phyloP scores from a whole-genome alignment of 768 basidiomycete species.

The Lentinula sp. region DNA sequence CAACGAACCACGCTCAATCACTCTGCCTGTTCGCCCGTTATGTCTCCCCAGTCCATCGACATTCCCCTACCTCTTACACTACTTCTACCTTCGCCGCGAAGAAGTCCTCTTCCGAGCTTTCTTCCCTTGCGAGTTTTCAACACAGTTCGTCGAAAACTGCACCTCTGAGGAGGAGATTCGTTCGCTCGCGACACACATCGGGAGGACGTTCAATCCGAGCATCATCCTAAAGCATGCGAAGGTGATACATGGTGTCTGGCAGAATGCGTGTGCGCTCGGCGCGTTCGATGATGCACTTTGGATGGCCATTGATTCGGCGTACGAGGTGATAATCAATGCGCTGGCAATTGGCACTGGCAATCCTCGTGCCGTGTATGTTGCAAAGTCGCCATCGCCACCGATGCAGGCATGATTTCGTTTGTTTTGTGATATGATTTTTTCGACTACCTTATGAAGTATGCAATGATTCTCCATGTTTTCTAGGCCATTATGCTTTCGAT shows the following conservation, averaged over 20 bases:
- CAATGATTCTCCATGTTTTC: background rate
- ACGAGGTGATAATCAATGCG: slow-evolving; percentile 61
- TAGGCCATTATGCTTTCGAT: background rate
- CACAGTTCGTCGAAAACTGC: slow-evolving; percentile 29
- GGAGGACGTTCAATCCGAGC: slow-evolving; percentile 33
- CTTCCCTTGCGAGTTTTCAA: slow-evolving; percentile 45
- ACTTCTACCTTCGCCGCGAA: slow-evolving; percentile 59
- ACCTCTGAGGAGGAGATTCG: slow-evolving; percentile 9
- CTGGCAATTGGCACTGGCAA: slow-evolving; percentile 45
- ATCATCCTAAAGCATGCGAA: slow-evolving; percentile 43
- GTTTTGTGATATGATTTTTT: background rate
- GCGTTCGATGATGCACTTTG: slow-evolving; percentile 61
- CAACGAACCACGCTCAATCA: slow-evolving; percentile 23
- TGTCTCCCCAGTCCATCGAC: slow-evolving; percentile 56
- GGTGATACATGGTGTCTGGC: slow-evolving; percentile 62
- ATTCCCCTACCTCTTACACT: slow-evolving; percentile 54
- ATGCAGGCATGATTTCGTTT: background rate
- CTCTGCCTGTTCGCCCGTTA: slow-evolving; percentile 57
- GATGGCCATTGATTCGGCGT: slow-evolving; percentile 60
- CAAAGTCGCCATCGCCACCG: background rate
- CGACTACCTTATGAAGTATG: background rate
- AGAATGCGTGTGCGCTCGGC: slow-evolving; percentile 66
- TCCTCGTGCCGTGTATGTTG: slow-evolving; percentile 10
- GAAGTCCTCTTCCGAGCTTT: slow-evolving; percentile 47
- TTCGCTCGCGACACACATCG: slow-evolving; percentile 27